These are phyloP conservation scores for Penicillium hesseltinei DNA, from an alignment of 2,329 filamentous ascomycete genomes.

Conservation along the genomic window DNA sequence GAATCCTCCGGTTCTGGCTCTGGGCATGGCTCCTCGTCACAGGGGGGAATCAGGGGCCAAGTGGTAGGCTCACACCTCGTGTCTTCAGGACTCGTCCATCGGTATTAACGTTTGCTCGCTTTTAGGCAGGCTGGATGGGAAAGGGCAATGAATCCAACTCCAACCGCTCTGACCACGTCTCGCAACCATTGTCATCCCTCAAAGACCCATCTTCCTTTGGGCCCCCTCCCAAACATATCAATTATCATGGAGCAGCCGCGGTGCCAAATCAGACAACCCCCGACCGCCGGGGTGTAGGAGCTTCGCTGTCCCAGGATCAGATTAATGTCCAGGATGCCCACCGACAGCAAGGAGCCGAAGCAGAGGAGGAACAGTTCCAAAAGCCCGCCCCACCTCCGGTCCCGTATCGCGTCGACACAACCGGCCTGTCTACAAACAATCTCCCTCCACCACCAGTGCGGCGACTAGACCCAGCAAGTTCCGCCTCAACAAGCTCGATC, in stretches of 20 bases:
- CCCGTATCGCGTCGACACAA: conserved; percentile 69
- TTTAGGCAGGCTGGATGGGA: conserved; percentile 59
- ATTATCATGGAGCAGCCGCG: conserved; percentile 48
- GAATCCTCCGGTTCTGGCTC: conserved; percentile 23
- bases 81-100: conserved; percentile 12
- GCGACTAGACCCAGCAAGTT: conserved; percentile 32
- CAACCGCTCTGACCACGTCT: conserved; percentile 51
- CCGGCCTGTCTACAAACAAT: conserved; percentile 65
- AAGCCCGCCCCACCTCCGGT: conserved; percentile 54
- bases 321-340: conserved; percentile 32
- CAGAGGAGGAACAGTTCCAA: conserved; percentile 25
- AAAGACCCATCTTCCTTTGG: conserved; percentile 76
- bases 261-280: conserved; percentile 47
- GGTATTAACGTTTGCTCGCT: conserved; percentile 13
- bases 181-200: conserved; percentile 65
- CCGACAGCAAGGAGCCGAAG: conserved; percentile 32
- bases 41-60: conserved; percentile 32
- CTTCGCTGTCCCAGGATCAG: conserved; percentile 42
- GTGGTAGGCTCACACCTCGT: conserved; percentile 44
- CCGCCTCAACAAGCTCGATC: conserved; percentile 25
- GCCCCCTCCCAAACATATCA: conserved; percentile 70
- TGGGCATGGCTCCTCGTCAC: not conserved
- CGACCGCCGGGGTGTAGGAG: conserved; percentile 44
- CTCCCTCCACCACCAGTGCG: conserved; percentile 70
- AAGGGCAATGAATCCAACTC: conserved; percentile 50